Conservation (phyloP, 1,284 basidiomycete genomes). For the Sporisorium graminicola region DNA sequence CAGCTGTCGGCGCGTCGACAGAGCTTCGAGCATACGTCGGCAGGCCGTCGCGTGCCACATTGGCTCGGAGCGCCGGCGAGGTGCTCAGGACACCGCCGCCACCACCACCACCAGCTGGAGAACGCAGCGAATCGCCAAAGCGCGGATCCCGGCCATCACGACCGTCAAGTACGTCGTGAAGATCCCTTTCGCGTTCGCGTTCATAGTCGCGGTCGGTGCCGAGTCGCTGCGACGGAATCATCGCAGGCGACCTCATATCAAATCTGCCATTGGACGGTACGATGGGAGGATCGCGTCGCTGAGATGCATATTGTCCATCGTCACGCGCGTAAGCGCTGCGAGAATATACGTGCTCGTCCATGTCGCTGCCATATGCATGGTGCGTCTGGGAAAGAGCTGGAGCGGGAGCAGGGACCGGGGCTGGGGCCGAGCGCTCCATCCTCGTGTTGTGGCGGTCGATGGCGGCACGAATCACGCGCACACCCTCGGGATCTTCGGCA, state of each 20-base stretch:
- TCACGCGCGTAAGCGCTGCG: slow-evolving; percentile 16
- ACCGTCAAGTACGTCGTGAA: slow-evolving; percentile 15
- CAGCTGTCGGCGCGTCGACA: slow-evolving; percentile 1
- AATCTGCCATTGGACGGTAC: slow-evolving; percentile 31
- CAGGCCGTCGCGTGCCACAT: slow-evolving; percentile 23
- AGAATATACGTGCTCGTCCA: slow-evolving; percentile 12
- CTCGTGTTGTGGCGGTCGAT: slow-evolving; percentile 29
- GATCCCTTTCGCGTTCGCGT: slow-evolving; percentile 25
- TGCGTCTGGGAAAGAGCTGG: slow-evolving; percentile 1
- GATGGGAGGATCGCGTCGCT: slow-evolving; percentile 29
- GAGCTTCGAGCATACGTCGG: slow-evolving; percentile 26
- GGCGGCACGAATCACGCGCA: slow-evolving; percentile 46
- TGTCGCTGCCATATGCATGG: slow-evolving; percentile 13
- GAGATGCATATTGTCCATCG: slow-evolving; percentile 18
- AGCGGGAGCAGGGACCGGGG: not conserved
- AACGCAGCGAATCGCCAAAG: slow-evolving; percentile 29
- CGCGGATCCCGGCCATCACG: slow-evolving; percentile 20
- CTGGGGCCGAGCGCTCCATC: slow-evolving; percentile 21
- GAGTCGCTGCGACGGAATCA: slow-evolving; percentile 21
- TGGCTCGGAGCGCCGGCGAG: slow-evolving; percentile 26
- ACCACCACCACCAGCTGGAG: slow-evolving; percentile 14
- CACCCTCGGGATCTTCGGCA: slow-evolving; percentile 62
- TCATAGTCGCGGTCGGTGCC: slow-evolving; percentile 30
- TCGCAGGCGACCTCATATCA: slow-evolving; percentile 21
- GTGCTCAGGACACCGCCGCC: slow-evolving; percentile 11